Base-by-base conservation (phyloP, 805 yeast species). In the Yamadazyma philogaea region DNA sequence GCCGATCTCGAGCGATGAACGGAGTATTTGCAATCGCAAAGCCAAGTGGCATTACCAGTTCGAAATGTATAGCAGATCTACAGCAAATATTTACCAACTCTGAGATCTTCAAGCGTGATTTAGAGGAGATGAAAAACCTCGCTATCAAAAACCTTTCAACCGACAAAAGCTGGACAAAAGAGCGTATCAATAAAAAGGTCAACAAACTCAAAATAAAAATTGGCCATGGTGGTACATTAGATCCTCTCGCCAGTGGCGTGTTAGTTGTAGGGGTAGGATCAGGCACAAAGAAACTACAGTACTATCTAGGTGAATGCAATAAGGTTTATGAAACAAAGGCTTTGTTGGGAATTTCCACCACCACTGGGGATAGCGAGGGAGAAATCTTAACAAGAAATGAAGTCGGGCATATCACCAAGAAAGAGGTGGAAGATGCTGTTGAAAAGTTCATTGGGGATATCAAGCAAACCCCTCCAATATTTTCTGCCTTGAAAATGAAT, bases 211-310 rank as follows among this genome's bases (percentile, higher is more conserved):
- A 81, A 53, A 81, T 90, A 26, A 93, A 93, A 56, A 84, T 91
- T 72, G 99, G 99, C 1, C 99, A 93, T 61, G 99, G 99, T 15
- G 99, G 99, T 7, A 93, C 99, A 0, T 69, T 93, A 30, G 99
- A 93, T 56, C 97, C 98, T 0, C 64, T 87, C 33, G 99, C 99
- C 0, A 81, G 89, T n/a, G 99, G 99, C 8, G 90, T 91, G 1
- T 62, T 87, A 32, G 91, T 95, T 1, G 73, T 93, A 42, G 99
- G 99, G 4, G 78, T 93, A n/a, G 96, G 96, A 5, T 48, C 72
- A 1, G 99, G 99, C 2, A 93, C 99, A 2, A 95, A 91, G 60
- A 70, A 77, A 57, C 68, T 93, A 33, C 83, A 80, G 43, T 70
- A 77, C 46, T 89, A 84, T 55, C 70, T 91, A 16, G 80, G 80